Percentiles rank a stretch among this genome's conserved stretches.
These are phyloP conservation scores for Malassezia furfur DNA, from an alignment of 1,284 basidiomycete genomes.

Conservation along the genomic window DNA sequence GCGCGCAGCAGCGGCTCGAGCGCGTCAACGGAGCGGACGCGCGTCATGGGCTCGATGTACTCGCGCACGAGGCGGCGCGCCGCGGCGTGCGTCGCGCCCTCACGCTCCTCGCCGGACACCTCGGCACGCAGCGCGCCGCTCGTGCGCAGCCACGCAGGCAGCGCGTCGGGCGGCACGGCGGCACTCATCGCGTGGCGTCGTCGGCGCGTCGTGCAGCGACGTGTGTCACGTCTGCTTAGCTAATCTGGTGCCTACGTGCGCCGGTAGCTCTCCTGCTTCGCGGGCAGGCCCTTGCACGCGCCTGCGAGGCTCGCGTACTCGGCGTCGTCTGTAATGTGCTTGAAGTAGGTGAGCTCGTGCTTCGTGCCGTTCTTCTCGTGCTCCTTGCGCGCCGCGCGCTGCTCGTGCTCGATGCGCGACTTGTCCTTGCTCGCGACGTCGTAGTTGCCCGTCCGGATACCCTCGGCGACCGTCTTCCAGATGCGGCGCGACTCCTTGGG, in stretches of 20 bases:
- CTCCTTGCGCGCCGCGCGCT: conserved; percentile 76
- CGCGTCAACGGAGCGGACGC: not conserved
- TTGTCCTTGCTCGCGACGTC: conserved; percentile 84
- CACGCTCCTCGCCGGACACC: conserved; percentile 1
- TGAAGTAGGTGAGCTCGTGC: conserved; percentile 56
- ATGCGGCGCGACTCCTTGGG: conserved; percentile 78
- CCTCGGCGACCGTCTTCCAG: conserved; percentile 79
- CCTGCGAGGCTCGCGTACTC: conserved; percentile 40
- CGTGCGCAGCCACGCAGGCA: conserved; percentile 8
- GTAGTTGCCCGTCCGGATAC: conserved; percentile 82
- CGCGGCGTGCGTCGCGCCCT: conserved; percentile 2
- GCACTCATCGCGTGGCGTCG: not conserved
- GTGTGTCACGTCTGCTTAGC: not conserved
- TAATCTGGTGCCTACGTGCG: conserved; percentile 3
- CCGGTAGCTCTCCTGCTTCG: conserved; percentile 29
- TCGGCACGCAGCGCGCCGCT: not conserved
- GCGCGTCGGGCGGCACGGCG: not conserved
- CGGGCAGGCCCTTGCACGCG: conserved; percentile 32
- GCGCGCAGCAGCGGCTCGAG: not conserved
- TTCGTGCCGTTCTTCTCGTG: conserved; percentile 63
- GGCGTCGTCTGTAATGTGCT: conserved; percentile 43
- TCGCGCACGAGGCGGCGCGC: conserved; percentile 2
- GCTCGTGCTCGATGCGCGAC: conserved; percentile 87
- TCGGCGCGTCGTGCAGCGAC: not conserved
- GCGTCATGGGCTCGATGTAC: conserved; percentile 9